Evolutionary conservation across 495 filamentous ascomycete genomes (phyloP), one percentile per base, ranked within the genome.

Genomic region (Neurospora tetrasperma): DNA sequence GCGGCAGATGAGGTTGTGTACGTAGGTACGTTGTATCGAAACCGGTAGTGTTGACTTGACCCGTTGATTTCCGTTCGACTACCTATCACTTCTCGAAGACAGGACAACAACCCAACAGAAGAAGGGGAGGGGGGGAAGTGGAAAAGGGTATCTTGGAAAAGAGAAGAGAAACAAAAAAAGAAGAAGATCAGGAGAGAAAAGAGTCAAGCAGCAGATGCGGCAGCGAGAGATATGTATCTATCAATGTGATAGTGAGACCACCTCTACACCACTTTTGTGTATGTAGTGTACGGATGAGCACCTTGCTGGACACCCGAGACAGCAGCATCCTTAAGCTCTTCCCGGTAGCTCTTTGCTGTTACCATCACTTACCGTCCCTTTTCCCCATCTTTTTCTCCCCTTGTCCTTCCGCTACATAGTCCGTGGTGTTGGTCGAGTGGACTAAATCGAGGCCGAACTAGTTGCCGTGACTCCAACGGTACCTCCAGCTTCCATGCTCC

Each of bases 1-100:
- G 70, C 44, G n/a, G 70, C 70, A 71, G 43, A 44, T 71, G 71
- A 71, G 71, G 69, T 70, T 38, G 42, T 35, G 23, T 66, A 31
- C 12, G 27, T 66, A 66, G 31, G 23, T 59, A 27, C 20, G 23
- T 59, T 3, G 23, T 4, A 1, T 20, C 48, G 48, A 20, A 59
- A 59, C 11, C 7, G 43, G 18, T 46, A 46, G 44, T 48, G 54
- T 35, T 62, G 54, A 66, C 12, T 66, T 66, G 27, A 0, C 54
- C 54, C 54, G 54, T 66, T 35, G 54, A 18, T 66, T 66, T 66
- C 54, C 54, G 54, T 59, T 59, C 27, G 27, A 38, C 54, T 23
- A 35, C 23, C 44, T 48, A 23, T 9, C 44, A 48, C 31, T 23
- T 62, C 54, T 62, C 23, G 54, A 23, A 23, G 31, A 69, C 42